phyloP scores from a whole-genome alignment of 208 protist genomes.

The Trichomonas gallinae region DNA sequence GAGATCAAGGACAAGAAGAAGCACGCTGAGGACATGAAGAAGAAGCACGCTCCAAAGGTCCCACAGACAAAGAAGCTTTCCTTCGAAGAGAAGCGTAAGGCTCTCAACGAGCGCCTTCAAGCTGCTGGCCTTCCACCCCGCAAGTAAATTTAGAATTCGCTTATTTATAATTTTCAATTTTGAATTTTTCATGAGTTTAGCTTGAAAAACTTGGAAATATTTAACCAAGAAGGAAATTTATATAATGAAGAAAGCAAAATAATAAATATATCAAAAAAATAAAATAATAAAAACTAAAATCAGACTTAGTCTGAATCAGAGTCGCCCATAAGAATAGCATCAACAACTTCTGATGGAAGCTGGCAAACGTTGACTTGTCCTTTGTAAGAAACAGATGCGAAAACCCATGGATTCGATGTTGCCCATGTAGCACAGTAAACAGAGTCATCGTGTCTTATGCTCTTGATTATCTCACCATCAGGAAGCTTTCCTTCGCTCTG shows the following conservation, averaged over 20 bases:
- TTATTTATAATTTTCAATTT: neutral
- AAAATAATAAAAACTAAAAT: neutral
- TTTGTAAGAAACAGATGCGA: conserved; percentile 10
- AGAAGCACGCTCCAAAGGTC: neutral
- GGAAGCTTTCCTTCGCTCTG: neutral
- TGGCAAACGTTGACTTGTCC: conserved; percentile 16
- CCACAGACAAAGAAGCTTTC: neutral
- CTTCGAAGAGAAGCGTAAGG: neutral
- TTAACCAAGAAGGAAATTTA: neutral
- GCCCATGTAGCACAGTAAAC: neutral
- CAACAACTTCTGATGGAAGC: neutral
- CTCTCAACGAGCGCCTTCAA: neutral
- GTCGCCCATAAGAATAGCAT: neutral
- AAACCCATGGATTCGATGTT: neutral
- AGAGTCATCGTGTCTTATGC: neutral
- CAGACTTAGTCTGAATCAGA: neutral
- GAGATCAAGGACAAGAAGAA: conserved; percentile 67
- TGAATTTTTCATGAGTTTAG: neutral
- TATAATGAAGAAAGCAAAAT: neutral
- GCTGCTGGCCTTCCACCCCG: neutral
- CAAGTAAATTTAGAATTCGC: neutral
- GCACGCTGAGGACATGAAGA: neutral
- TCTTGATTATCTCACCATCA: neutral
- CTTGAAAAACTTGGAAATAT: neutral
- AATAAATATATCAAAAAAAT: neutral